Conservation (phyloP, 148 eudicot species). For the Mesembryanthemum crystallinum region DNA sequence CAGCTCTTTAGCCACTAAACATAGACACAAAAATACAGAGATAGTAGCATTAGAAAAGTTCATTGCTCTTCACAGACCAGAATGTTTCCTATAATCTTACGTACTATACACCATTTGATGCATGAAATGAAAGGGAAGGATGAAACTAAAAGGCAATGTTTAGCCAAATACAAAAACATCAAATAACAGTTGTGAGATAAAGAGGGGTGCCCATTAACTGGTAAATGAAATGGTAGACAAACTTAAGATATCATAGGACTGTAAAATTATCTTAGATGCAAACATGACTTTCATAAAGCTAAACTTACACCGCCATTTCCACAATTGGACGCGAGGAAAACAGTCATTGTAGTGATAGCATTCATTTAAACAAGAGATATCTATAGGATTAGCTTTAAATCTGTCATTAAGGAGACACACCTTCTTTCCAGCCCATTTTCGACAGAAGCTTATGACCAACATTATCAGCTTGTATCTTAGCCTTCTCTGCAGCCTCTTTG, state of each 20-base stretch:
- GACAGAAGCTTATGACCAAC: slow-evolving; percentile 93
- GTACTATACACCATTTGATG: background rate
- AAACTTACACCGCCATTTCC: background rate
- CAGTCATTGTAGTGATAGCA: background rate
- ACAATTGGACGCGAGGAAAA: background rate
- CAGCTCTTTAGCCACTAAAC: too few relatives aligned
- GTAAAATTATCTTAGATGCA: background rate
- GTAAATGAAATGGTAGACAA: background rate
- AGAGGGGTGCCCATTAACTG: background rate
- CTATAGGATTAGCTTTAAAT: background rate
- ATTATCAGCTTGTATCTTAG: slow-evolving; percentile 91
- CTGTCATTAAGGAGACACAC: slow-evolving; percentile 29
- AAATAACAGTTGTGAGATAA: background rate
- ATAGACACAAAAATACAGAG: too few relatives aligned
- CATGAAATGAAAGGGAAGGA: background rate
- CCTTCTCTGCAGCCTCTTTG: slow-evolving; percentile 63
- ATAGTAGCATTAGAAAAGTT: background rate
- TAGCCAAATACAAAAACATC: background rate
- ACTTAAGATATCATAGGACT: background rate
- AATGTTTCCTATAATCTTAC: background rate
- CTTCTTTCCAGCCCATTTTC: slow-evolving; percentile 99
- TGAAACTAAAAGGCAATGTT: too few relatives aligned
- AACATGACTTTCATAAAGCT: background rate
- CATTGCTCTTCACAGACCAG: too few relatives aligned
- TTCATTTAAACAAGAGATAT: background rate